These are phyloP conservation scores for Trichoderma koningii DNA, from an alignment of 2,329 filamentous ascomycete species.

Conservation along the genomic window DNA sequence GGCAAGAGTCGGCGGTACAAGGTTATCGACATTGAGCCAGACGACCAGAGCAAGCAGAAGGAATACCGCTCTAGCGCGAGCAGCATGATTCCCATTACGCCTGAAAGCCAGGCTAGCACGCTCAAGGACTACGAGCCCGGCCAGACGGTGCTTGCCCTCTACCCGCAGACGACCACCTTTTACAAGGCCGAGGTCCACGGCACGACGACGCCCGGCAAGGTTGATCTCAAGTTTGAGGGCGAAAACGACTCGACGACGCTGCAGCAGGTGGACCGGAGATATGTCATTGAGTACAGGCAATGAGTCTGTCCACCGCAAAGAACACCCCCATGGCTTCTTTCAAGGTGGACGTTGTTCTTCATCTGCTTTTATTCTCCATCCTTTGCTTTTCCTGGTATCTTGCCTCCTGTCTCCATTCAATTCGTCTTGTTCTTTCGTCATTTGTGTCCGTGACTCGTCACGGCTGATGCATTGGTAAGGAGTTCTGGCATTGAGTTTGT, in stretches of 20 bases:
- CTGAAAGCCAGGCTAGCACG: constrained; percentile 49
- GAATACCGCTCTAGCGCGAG: constrained; percentile 72
- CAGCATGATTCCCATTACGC: constrained; percentile 76
- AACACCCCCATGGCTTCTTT: too few species aligned
- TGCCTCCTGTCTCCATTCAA: background rate
- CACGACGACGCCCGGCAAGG: constrained; percentile 57
- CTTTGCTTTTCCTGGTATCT: background rate
- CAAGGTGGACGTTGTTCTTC: too few species aligned
- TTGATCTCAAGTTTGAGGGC: constrained; percentile 75
- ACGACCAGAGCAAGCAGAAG: constrained; percentile 65
- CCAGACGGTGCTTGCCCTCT: constrained; percentile 74
- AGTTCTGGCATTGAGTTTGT: background rate
- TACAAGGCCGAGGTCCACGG: constrained; percentile 82
- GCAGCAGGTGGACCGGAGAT: constrained; percentile 73
- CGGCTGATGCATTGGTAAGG: background rate
- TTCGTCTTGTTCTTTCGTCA: background rate
- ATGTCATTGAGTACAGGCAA: constrained; percentile 71
- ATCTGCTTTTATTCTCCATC: too few species aligned
- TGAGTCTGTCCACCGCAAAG: constrained; percentile 28
- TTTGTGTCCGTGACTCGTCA: background rate
- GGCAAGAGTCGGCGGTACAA: constrained; percentile 77
- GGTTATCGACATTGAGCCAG: constrained; percentile 77
- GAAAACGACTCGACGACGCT: constrained; percentile 73
- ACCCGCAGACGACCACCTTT: constrained; percentile 82
- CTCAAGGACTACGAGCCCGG: constrained; percentile 65